Base-by-base conservation (phyloP, 805 yeast species). In the Schizosaccharomyces octosporus region DNA sequence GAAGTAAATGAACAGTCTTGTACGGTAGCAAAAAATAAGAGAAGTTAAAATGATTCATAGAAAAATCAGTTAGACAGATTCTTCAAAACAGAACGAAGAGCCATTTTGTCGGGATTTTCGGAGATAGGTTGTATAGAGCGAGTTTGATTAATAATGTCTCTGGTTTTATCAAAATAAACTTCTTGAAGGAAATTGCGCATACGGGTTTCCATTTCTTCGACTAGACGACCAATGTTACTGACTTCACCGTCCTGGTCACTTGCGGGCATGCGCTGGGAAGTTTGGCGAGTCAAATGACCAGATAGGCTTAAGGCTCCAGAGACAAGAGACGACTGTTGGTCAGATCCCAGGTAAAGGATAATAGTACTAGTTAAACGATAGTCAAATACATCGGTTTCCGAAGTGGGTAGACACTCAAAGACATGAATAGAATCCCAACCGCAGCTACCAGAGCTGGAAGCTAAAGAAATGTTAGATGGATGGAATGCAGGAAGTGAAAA, bases 371-470 rank as follows among this genome's bases (percentile, higher is more conserved):
- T 90, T 63, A 90, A 73, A 65, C 82, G 82, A 70, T 90, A 93
- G 19, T 62, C 63, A 13, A 19, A 36, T 24, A 69, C 68, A 6
- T 79, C 76, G 3, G 57, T 21, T 29, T 51, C 57, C 21, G 77
- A 74, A 51, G 74, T 72, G 31, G 66, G 65, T 17, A 66, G 66
- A 7, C 83, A 83, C 71, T 90, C 97, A 65, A 93, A 79, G 9
- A 90, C 97, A 71, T 90, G 97, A 65, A 90, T 85, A 61, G 93
- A 81, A 71, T 93, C 95, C 98, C 98, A 90, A 60, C 77, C 75
- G 15, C 89, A 85, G 5, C 66, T 61, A 29, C 55, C 67, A 58
- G 61, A 45, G 15, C 60, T 43, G 19, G 61, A 45, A 17, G 21
- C 62, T 61, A 19, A 24, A 41, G 4, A 21, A 51, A 60, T 3